These are phyloP conservation scores for Rhododendron ovatum DNA, from an alignment of 148 eudicot species.

Conservation along the genomic window DNA sequence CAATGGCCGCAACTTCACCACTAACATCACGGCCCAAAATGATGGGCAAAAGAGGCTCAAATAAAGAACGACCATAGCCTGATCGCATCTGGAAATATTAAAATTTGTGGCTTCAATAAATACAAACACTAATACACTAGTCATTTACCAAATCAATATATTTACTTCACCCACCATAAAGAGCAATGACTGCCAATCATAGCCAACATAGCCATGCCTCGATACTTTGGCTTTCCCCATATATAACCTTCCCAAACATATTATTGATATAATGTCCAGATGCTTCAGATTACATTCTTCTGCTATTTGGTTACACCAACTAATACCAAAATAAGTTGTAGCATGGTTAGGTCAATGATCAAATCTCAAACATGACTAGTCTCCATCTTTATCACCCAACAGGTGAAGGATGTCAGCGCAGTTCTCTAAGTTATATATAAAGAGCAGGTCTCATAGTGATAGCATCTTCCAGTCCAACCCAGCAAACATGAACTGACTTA, in stretches of 20 bases:
- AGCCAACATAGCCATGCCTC: neutral
- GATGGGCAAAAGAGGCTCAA: conserved; percentile 74
- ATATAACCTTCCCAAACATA: neutral
- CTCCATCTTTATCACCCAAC: neutral
- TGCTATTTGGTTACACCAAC: neutral
- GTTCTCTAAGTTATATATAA: neutral
- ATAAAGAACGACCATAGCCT: conserved; percentile 92
- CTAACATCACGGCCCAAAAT: conserved; percentile 98
- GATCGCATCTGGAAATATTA: conserved; percentile 74
- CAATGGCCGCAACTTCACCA: conserved; percentile 91
- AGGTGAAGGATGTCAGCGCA: neutral
- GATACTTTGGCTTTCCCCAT: neutral
- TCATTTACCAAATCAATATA: neutral
- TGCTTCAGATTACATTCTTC: neutral
- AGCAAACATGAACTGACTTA: neutral
- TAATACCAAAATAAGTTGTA: neutral
- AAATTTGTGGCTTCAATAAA: conserved; percentile 5
- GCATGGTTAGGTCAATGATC: neutral
- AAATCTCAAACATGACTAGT: neutral
- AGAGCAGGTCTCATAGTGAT: neutral
- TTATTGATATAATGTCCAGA: neutral
- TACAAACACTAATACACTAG: neutral
- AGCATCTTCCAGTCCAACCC: conserved; percentile 1
- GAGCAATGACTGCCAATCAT: neutral
- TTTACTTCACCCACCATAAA: neutral